Evolutionary conservation across 1,284 basidiomycete species (phyloP).

Genomic region (Inonotus obliquus): DNA sequence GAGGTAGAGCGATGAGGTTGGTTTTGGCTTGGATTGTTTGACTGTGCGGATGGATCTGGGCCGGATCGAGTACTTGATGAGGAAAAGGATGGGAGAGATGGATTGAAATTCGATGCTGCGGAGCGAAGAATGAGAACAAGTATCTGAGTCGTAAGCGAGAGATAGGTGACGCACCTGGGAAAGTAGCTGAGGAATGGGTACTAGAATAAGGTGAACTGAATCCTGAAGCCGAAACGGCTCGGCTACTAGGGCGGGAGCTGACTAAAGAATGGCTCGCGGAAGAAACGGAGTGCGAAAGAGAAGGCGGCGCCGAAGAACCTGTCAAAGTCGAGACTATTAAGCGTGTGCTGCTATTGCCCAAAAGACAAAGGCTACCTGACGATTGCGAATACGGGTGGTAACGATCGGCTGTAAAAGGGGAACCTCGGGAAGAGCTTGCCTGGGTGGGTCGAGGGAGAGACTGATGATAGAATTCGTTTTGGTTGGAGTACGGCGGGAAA

Average conservation of each 20-base stretch:
- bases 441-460: neutral
- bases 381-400: slow-evolving; percentile 9
- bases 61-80: neutral
- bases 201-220: neutral
- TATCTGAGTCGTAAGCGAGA: neutral
- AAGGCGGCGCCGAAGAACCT: slow-evolving; percentile 14
- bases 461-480: neutral
- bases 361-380: neutral
- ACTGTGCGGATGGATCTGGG: neutral
- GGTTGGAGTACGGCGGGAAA: neutral
- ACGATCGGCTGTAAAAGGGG: neutral
- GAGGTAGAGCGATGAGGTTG: neutral
- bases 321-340: neutral
- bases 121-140: neutral
- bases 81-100: neutral
- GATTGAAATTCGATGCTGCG: neutral
- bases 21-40: neutral
- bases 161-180: neutral
- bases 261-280: slow-evolving; percentile 3
- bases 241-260: slow-evolving; percentile 8
- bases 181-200: neutral
- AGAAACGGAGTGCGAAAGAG: slow-evolving; percentile 7
- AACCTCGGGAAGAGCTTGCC: slow-evolving; percentile 5
- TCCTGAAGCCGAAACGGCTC: slow-evolving; percentile 8
- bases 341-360: neutral